These are phyloP conservation scores for Urtica urens DNA, from an alignment of 306 rosid genomes.

Conservation along the genomic window DNA sequence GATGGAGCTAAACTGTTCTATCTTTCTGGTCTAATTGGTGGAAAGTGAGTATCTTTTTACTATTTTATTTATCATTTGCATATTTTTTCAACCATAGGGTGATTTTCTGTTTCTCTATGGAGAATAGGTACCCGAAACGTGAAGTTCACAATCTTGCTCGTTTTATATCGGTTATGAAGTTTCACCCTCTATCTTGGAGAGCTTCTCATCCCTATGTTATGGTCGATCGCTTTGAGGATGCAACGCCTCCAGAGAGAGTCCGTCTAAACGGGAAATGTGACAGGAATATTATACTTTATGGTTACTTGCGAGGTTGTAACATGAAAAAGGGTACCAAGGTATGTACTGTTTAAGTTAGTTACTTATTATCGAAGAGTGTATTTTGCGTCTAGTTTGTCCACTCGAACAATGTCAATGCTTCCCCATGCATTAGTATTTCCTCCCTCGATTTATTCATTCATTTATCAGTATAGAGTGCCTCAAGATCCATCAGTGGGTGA, in stretches of 20 bases:
- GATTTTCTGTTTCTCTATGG: constrained; percentile 4
- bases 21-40: constrained; percentile 80
- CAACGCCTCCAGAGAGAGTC: constrained; percentile 74
- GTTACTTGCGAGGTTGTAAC: constrained; percentile 88
- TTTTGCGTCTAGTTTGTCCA: too few species aligned
- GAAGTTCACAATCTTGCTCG: constrained; percentile 91
- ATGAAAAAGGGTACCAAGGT: constrained; percentile 84
- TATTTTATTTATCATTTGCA: background rate
- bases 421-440: too few species aligned
- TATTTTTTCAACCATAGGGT: background rate
- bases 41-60: constrained; percentile 50
- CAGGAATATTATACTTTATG: constrained; percentile 77
- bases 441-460: background rate
- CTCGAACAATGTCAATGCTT: too few species aligned
- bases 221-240: constrained; percentile 91
- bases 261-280: constrained; percentile 60
- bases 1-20: constrained; percentile 92
- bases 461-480: background rate
- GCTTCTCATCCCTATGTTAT: constrained; percentile 78
- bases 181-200: constrained; percentile 87
- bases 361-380: too few species aligned
- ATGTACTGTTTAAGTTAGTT: too few species aligned
- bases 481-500: too few species aligned
- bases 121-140: constrained; percentile 68
- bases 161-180: constrained; percentile 89